Evolutionary conservation across 768 basidiomycete genomes (phyloP), one percentile per base, ranked within the genome.

Genomic region (Baorangia bicolor): DNA sequence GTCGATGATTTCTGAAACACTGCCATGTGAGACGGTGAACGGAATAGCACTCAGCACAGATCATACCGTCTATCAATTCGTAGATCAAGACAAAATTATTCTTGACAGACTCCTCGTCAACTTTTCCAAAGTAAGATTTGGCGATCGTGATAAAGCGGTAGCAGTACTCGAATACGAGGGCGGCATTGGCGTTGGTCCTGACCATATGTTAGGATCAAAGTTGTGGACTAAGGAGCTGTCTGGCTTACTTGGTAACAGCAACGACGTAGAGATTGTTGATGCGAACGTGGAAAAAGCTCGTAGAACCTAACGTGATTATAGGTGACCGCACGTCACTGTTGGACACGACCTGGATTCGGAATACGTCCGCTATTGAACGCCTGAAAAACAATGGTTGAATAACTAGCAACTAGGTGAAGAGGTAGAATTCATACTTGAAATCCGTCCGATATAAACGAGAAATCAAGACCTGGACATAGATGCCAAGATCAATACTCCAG

Each of bases 51-150:
- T 41, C 18, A 77, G 55, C 11, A 35, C 16, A 25, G 43, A 55
- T 20, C 61, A 52, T 59, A 94, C 96, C 96, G 67, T 99, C 97
- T 61, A 98, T 90, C 39, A 99, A 82, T 73, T 99, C 97, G 65
- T 99, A 99, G 42, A 99, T 96, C 47, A 99, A 77, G 41, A 95
- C 94, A 73, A 99, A 99, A 75, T 99, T 99, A 73, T 96, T 98
- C 86, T 98, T 99, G 61, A 99, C 88, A 21, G 91, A 84, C 71
- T 98, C 96, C 70, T 99, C 97, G 67, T 99, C 97, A 23, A 99
- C 84, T 75, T 98, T 98, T 42, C 95, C 94, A 75, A 98, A 99
- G 78, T 99, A 99, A 7, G 92, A 87, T 71, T 92, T 90, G 58
- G 88, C 89, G 63, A 98, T 97, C 58, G 87, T 84, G 71, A 95